phyloP scores from a whole-genome alignment of 352 stramenopile genomes.

The Aphanomyces euteiches region DNA sequence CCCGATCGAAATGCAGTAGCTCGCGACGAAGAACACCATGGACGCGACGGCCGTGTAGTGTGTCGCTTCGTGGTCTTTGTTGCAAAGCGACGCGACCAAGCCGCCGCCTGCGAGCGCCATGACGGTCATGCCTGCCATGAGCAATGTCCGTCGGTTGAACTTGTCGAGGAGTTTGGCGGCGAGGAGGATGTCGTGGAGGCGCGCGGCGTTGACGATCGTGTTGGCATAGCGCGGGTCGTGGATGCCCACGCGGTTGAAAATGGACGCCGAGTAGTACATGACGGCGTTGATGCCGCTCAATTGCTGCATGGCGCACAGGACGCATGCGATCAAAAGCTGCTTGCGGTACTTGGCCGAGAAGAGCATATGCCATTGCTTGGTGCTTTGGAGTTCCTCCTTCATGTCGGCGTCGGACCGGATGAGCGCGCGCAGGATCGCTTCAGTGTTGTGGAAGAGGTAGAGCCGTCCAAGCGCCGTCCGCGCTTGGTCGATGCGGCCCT shows the following conservation, averaged over 20 bases:
- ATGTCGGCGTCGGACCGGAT: background rate
- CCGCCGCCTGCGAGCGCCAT: slow-evolving; percentile 11
- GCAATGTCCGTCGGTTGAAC: slow-evolving; percentile 38
- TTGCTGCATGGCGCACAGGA: slow-evolving; percentile 38
- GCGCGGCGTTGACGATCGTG: slow-evolving; percentile 53
- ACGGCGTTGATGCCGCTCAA: slow-evolving; percentile 66
- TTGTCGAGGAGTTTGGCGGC: slow-evolving; percentile 39
- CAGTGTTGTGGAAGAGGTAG: background rate
- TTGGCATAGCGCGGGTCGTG: slow-evolving; percentile 52
- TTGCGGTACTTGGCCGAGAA: slow-evolving; percentile 18
- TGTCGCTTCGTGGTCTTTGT: slow-evolving; percentile 13
- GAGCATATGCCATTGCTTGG: background rate
- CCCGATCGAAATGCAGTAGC: slow-evolving; percentile 39
- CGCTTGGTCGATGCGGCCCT: slow-evolving; percentile 37
- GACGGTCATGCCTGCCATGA: slow-evolving; percentile 30
- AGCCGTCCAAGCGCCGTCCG: slow-evolving; percentile 30
- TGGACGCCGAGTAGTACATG: slow-evolving; percentile 63
- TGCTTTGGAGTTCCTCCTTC: background rate
- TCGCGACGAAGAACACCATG: slow-evolving; percentile 24
- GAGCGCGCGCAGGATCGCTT: background rate
- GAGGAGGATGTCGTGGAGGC: slow-evolving; percentile 50
- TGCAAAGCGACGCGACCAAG: slow-evolving; percentile 38
- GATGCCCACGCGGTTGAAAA: slow-evolving; percentile 59
- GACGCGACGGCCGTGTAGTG: slow-evolving; percentile 16
- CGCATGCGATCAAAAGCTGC: slow-evolving; percentile 1